phyloP scores from a whole-genome alignment of 2,329 filamentous ascomycete genomes.

The Penicillium sp. region DNA sequence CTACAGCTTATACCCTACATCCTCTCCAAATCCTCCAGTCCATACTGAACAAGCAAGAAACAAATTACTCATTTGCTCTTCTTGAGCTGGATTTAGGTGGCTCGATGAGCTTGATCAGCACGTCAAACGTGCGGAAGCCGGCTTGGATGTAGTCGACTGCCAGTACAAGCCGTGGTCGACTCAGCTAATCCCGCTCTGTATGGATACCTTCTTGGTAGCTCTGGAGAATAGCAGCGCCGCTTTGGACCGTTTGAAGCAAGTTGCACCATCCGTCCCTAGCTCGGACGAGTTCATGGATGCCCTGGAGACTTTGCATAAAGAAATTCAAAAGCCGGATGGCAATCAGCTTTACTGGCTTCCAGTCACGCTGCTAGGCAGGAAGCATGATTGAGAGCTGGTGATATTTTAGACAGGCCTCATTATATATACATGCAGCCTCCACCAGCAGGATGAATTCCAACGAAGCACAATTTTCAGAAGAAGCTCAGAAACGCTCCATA shows the following conservation, averaged over 20 bases:
- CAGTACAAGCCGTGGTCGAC: neutral
- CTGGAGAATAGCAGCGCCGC: neutral
- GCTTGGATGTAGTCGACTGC: neutral
- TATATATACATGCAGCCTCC: too few relatives aligned
- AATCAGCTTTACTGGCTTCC: slow-evolving; percentile 2
- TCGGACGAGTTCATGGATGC: neutral
- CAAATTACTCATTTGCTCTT: neutral
- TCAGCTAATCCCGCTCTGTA: neutral
- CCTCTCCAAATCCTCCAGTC: neutral
- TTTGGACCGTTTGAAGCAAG: neutral
- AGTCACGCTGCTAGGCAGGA: neutral
- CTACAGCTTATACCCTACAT: too few relatives aligned
- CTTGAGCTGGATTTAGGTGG: neutral
- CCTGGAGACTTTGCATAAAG: neutral
- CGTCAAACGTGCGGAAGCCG: neutral
- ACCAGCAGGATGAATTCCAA: too few relatives aligned
- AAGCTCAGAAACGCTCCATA: too few relatives aligned
- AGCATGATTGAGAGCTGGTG: neutral
- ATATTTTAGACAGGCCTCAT: too few relatives aligned
- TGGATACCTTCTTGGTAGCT: neutral
- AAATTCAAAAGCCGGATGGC: neutral
- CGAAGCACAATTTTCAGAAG: too few relatives aligned
- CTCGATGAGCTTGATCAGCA: slow-evolving; percentile 1
- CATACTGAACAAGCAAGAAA: neutral
- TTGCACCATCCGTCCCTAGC: neutral